Evolutionary conservation across 2,329 filamentous ascomycete genomes (phyloP), one percentile per base, ranked within the genome.

Genomic region (Cercospora nicotianae): DNA sequence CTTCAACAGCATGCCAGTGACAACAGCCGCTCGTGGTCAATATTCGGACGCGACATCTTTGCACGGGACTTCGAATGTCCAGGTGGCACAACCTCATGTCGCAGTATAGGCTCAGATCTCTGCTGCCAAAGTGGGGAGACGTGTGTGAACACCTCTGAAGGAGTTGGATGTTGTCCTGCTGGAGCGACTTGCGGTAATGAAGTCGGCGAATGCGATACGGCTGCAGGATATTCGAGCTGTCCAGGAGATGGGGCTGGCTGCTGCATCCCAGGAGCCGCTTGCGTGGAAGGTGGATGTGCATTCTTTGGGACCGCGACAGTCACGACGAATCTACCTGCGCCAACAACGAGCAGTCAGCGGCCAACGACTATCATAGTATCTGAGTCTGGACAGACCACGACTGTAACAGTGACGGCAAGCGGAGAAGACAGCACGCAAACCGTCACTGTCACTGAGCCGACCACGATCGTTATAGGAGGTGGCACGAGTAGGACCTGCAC

Each of bases 151-250:
- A 72, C 72, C 1, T 81, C 89, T 30, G 90, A 90, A 7, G 86
- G 87, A 55, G 87, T 94, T 2, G 91, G 91, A 3, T 95, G 92
- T 79, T 95, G 92, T 79, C 90, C 90, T 0, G 75, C 82, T 39
- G 91, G 90, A 3, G 80, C 83, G 53, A 85, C 78, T 5, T 94
- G 91, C 77, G 85, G 84, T 3, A 89, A 90, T 9, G 80, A 81
- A 1, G 87, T 94, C 5, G 86, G 84, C 0, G 76, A 76, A n/a
- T 94, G 91, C 71, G 79, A 84, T 69, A 80, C 77, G 2, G 82
- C 83, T 2, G 80, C 82, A 3, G 89, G 86, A 48, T 88, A 90
- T 68, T 86, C 86, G 10, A 86, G 87, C 60, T 94, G 91, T 76
- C 83, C 88, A 0, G 83, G 86, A 7, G 84, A 85, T 36, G 77